phyloP scores from a whole-genome alignment of 805 yeast genomes.

The Starmerella sp. region DNA sequence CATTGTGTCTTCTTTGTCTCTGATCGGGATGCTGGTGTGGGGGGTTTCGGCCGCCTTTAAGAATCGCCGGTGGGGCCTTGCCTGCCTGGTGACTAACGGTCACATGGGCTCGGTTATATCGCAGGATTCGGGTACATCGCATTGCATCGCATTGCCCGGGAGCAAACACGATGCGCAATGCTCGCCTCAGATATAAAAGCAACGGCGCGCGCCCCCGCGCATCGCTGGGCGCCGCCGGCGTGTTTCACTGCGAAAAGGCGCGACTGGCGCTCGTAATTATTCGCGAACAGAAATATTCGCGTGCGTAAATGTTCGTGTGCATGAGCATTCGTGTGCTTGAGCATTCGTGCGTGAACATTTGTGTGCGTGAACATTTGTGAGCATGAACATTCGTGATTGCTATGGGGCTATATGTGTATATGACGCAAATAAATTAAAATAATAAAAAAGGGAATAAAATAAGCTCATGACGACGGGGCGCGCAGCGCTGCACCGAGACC shows the following conservation, averaged over 20 bases:
- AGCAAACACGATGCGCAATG: constrained; percentile 2
- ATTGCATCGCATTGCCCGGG: neutral
- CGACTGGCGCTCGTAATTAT: no score
- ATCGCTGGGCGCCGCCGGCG: no score
- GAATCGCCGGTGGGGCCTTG: neutral
- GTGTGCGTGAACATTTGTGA: no score
- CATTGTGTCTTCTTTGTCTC: constrained; percentile 27
- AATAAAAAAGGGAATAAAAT: neutral
- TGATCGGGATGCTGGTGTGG: neutral
- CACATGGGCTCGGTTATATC: neutral
- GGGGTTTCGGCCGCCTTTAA: neutral
- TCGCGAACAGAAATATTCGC: no score
- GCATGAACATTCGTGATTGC: neutral
- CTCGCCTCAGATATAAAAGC: neutral
- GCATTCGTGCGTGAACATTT: no score
- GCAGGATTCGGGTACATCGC: constrained; percentile 3
- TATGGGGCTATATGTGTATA: neutral
- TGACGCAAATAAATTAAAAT: neutral
- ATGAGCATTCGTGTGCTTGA: no score
- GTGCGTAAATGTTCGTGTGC: no score
- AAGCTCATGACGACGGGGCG: neutral
- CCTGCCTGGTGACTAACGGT: neutral
- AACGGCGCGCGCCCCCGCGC: neutral
- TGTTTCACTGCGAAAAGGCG: no score
- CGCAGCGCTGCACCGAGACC: neutral